phyloP scores from a whole-genome alignment of 2,329 filamentous ascomycete species.

The Colletotrichum sp. region DNA sequence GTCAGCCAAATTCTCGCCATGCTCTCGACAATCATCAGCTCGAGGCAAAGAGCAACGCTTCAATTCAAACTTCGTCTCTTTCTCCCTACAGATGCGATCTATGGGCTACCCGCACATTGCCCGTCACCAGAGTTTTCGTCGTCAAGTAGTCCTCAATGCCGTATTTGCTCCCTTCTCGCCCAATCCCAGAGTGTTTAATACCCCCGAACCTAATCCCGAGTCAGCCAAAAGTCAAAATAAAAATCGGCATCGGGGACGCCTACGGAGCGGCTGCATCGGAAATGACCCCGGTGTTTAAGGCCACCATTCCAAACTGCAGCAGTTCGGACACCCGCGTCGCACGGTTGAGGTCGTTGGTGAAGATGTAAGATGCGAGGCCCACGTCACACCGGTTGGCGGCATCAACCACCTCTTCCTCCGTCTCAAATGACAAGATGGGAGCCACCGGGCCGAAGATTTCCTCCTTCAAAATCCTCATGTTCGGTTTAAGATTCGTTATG shows the following conservation, averaged over 20 bases:
- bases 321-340: slow-evolving; percentile 68
- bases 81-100: not conserved
- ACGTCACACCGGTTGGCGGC: slow-evolving; percentile 85
- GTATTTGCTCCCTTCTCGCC: slow-evolving; percentile 78
- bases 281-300: slow-evolving; percentile 77
- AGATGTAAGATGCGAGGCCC: slow-evolving; percentile 94
- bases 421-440: slow-evolving; percentile 86
- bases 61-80: not conserved
- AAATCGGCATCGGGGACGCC: not conserved
- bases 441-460: slow-evolving; percentile 97
- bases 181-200: slow-evolving; percentile 83
- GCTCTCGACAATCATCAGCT: not conserved
- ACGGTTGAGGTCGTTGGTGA: slow-evolving; percentile 68
- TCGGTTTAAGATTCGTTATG: slow-evolving; percentile 80
- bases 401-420: slow-evolving; percentile 85
- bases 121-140: slow-evolving; percentile 60
- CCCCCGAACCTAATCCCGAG: slow-evolving; percentile 65
- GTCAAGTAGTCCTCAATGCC: slow-evolving; percentile 78
- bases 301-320: slow-evolving; percentile 87
- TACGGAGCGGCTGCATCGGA: slow-evolving; percentile 59
- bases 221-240: not conserved
- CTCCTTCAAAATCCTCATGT: slow-evolving; percentile 85
- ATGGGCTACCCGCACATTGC: not conserved
- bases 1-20: not conserved
- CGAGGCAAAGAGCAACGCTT: not conserved